phyloP scores from a whole-genome alignment of 768 basidiomycete genomes.

The Roridomyces roridus region DNA sequence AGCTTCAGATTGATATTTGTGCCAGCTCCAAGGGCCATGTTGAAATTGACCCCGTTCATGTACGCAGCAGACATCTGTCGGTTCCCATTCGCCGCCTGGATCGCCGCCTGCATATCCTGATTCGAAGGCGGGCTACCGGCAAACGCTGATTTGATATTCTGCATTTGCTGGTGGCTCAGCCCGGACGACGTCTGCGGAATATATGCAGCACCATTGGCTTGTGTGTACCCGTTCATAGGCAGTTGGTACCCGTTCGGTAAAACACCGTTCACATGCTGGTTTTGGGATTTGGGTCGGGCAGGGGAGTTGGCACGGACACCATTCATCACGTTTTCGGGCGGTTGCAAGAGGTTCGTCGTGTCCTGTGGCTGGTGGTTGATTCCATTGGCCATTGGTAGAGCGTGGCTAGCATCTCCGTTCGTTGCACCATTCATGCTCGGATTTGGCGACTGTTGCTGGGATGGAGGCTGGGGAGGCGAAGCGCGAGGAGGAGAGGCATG shows the following conservation, averaged over 20 bases:
- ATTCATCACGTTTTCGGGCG: conserved; percentile 33
- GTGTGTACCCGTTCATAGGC: conserved; percentile 30
- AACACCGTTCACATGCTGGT: conserved; percentile 45
- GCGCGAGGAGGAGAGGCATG: conserved; percentile 38
- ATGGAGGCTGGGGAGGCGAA: conserved; percentile 45
- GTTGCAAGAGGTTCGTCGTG: conserved; percentile 21
- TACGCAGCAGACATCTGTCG: conserved; percentile 40
- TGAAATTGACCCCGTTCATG: conserved; percentile 44
- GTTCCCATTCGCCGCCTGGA: conserved; percentile 33
- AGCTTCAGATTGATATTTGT: conserved; percentile 50
- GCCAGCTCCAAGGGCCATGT: conserved; percentile 40
- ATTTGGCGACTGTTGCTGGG: conserved; percentile 36
- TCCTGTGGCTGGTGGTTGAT: conserved; percentile 36
- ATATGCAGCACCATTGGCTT: conserved; percentile 41
- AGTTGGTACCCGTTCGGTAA: conserved; percentile 57
- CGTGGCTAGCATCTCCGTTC: conserved; percentile 37
- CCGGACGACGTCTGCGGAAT: conserved; percentile 40
- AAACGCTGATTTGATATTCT: conserved; percentile 63
- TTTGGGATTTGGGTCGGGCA: conserved; percentile 55
- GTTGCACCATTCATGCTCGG: conserved; percentile 51
- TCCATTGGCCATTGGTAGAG: conserved; percentile 39
- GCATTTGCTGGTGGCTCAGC: conserved; percentile 64
- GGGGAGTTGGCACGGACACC: conserved; percentile 39
- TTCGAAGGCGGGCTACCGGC: conserved; percentile 40
- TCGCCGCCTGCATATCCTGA: conserved; percentile 46